Evolutionary conservation across 2,329 filamentous ascomycete genomes (phyloP), one percentile per base, ranked within the genome.

Genomic region (Hymenoscyphus repandus): DNA sequence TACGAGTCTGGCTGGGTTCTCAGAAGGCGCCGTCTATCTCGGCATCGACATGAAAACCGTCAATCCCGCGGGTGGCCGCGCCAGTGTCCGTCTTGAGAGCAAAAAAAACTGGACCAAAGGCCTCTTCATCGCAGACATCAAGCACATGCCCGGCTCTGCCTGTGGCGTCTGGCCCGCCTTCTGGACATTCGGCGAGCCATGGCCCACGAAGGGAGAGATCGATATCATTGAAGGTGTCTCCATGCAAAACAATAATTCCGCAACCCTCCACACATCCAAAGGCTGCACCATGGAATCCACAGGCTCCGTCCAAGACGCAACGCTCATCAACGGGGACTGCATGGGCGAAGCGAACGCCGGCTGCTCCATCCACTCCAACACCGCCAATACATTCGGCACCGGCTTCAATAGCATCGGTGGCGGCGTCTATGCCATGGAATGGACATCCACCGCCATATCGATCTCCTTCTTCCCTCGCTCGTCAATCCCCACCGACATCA

Each of bases 161-260:
- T 84, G 80, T 56, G 80, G 81, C 2, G 73, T 74, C 5, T 84
- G 80, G 80, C 80, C 80, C 18, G 79, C 80, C 6, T 80, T 79
- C 64, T 45, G 70, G 64, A 59, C 58, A 1, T 65, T 88, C 32
- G 86, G 86, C 13, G 72, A 75, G 31, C 69, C 77, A 62, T 91
- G 88, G 88, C 88, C 88, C 1, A 66, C 66, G 38, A 72, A 74
- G 6, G 87, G 87, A 42, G 88, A 91, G 69, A 87, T 92, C 61
- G 88, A 92, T 66, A 86, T 91, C 61, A 80, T 91, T 59, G 88
- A 91, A 70, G 86, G 86, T 34, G 84, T 90, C 52, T 88, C 89
- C 70, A 70, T 73, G 18, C 76, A 82, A 54, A 65, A 70, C 2
- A 69, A 73, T 52, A 80, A 86, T 66, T 68, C 74, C 41, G 74